phyloP scores from a whole-genome alignment of 2,329 filamentous ascomycete species.

The Aspergillus sp. region DNA sequence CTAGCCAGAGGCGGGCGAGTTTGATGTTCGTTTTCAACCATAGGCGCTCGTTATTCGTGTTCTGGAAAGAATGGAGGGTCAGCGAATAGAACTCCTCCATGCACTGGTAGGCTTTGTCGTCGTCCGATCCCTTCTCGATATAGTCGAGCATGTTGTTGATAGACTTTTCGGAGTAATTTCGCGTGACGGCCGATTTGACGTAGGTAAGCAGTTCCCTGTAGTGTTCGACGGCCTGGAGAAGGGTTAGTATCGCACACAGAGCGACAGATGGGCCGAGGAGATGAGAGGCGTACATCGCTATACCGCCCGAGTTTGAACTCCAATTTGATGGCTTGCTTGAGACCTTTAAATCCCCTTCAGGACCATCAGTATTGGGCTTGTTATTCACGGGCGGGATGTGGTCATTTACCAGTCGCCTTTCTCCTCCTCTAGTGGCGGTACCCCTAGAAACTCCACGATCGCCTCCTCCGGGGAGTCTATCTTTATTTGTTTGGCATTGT shows the following conservation, averaged over 20 bases:
- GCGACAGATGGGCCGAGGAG: neutral
- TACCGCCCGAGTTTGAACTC: conserved; percentile 93
- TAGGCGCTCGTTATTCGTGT: conserved; percentile 92
- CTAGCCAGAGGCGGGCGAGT: conserved; percentile 84
- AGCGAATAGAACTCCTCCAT: conserved; percentile 96
- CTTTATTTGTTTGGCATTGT: conserved; percentile 98
- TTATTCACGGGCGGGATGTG: neutral
- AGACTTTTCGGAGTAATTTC: conserved; percentile 98
- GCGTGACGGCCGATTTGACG: conserved; percentile 92
- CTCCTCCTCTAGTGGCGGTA: conserved; percentile 79
- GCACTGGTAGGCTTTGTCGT: conserved; percentile 69
- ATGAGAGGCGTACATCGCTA: conserved; percentile 62
- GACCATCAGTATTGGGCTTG: conserved; percentile 12
- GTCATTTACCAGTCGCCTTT: conserved; percentile 81
- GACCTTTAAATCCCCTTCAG: conserved; percentile 80
- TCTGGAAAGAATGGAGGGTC: conserved; percentile 92
- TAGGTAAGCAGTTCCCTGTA: conserved; percentile 95
- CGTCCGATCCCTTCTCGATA: conserved; percentile 86
- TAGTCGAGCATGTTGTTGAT: conserved; percentile 99
- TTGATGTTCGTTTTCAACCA: conserved; percentile 99
- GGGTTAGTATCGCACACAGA: conserved; percentile 5
- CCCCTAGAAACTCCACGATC: conserved; percentile 86
- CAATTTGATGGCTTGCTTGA: conserved; percentile 97
- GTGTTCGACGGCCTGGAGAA: conserved; percentile 75
- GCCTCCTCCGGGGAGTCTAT: conserved; percentile 80